phyloP scores from a whole-genome alignment of 2,329 filamentous ascomycete genomes.

The Fusarium torreyae region DNA sequence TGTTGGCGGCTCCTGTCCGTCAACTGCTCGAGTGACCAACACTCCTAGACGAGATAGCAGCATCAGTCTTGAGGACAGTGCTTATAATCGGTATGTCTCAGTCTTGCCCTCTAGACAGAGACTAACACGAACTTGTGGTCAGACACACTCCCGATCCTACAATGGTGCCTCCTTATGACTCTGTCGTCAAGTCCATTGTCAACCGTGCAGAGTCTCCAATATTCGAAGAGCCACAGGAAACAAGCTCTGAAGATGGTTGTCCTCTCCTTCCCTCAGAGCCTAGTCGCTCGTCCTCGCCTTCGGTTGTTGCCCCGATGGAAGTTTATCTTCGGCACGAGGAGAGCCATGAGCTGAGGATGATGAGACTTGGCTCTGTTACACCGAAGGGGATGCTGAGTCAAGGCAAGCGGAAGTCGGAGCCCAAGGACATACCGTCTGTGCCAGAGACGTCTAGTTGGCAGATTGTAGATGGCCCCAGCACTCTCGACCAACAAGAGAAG shows the following conservation, averaged over 20 bases:
- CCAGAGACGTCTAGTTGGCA: slow-evolving; percentile 24
- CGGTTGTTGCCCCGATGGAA: slow-evolving; percentile 25
- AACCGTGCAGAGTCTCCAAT: slow-evolving; percentile 7
- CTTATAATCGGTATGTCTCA: slow-evolving; percentile 17
- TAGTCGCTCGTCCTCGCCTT: slow-evolving; percentile 11
- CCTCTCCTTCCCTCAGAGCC: slow-evolving; percentile 26
- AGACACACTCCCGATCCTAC: slow-evolving; percentile 12
- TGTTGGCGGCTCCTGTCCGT: slow-evolving; percentile 38
- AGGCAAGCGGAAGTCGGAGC: neutral
- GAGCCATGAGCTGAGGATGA: slow-evolving; percentile 23
- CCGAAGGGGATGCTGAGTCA: neutral
- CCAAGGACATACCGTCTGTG: neutral
- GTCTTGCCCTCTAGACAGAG: neutral
- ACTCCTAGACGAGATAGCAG: slow-evolving; percentile 38
- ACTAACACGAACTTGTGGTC: slow-evolving; percentile 7
- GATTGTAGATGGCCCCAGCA: neutral
- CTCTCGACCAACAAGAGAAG: neutral
- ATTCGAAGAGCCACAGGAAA: neutral
- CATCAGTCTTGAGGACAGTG: slow-evolving; percentile 43
- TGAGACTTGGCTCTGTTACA: neutral
- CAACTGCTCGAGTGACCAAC: slow-evolving; percentile 4
- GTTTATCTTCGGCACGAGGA: slow-evolving; percentile 37
- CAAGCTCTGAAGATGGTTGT: neutral
- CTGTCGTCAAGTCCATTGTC: slow-evolving; percentile 1
- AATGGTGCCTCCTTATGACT: neutral